Conservation (phyloP, 2,329 filamentous ascomycete species). For the Thelonectria olida region DNA sequence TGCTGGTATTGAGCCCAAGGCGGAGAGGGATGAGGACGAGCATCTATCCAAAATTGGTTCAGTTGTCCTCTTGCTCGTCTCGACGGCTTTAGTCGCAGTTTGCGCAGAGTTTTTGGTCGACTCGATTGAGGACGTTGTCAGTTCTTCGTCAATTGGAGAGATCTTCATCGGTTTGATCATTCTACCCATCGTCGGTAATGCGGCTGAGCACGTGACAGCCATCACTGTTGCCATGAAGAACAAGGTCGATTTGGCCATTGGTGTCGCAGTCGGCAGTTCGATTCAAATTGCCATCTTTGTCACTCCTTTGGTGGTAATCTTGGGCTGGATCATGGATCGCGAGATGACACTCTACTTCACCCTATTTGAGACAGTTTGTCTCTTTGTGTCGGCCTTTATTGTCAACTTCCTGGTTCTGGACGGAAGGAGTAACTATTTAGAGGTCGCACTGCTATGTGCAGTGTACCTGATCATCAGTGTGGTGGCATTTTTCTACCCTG, state of each 20-base stretch:
- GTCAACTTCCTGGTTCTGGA: conserved; percentile 90
- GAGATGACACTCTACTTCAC: conserved; percentile 88
- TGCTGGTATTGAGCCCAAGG: conserved; percentile 37
- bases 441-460: conserved; percentile 75
- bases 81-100: conserved; percentile 71
- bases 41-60: conserved; percentile 66
- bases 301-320: conserved; percentile 74
- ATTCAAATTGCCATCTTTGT: conserved; percentile 79
- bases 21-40: conserved; percentile 47
- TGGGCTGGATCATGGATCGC: conserved; percentile 74
- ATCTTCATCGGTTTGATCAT: conserved; percentile 78
- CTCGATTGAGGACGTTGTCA: conserved; percentile 71
- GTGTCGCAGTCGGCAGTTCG: conserved; percentile 74
- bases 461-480: conserved; percentile 75
- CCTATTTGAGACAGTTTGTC: conserved; percentile 86
- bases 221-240: conserved; percentile 77
- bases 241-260: conserved; percentile 80
- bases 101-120: conserved; percentile 78
- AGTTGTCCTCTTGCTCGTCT: conserved; percentile 68
- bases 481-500: conserved; percentile 73
- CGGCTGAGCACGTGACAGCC: conserved; percentile 77
- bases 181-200: conserved; percentile 77
- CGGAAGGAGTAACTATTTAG: conserved; percentile 86
- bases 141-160: conserved; percentile 65
- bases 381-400: conserved; percentile 86